phyloP scores from a whole-genome alignment of 129 eudicot genomes.

The Artemisia argyi region DNA sequence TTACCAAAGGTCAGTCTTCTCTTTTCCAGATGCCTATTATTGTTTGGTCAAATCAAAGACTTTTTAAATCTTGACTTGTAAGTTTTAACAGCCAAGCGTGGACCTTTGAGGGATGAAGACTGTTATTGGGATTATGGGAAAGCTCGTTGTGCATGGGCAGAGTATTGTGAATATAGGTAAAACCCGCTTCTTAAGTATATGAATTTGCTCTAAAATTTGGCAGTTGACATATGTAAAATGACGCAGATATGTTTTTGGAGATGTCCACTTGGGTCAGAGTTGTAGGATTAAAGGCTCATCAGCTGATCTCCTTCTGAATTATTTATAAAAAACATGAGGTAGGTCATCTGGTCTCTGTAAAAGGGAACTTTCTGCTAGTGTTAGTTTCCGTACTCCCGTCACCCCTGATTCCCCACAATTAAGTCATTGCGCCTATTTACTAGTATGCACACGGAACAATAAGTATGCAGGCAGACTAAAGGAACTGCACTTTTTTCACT shows the following conservation, averaged over 20 bases:
- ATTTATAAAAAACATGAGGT: slow-evolving; percentile 51
- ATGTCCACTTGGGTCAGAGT: slow-evolving; percentile 96
- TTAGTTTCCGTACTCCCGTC: background rate
- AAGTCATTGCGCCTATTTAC: background rate
- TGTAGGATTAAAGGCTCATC: slow-evolving; percentile 76
- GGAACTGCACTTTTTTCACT: background rate
- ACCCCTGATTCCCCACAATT: background rate
- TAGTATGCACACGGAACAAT: background rate
- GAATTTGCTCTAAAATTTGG: slow-evolving; percentile 3
- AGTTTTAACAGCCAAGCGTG: slow-evolving; percentile 68
- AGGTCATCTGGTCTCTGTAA: slow-evolving; percentile 5
- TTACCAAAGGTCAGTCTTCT: slow-evolving; percentile 63
- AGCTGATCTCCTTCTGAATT: slow-evolving; percentile 60
- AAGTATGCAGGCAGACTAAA: background rate
- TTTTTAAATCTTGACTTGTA: slow-evolving; percentile 16
- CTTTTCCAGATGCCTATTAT: slow-evolving; percentile 10
- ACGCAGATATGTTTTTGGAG: slow-evolving; percentile 79
- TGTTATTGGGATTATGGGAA: slow-evolving; percentile 96
- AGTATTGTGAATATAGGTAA: slow-evolving; percentile 93
- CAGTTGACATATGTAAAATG: slow-evolving; percentile 19
- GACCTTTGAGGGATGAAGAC: slow-evolving; percentile 92
- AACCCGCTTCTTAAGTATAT: slow-evolving; percentile 6
- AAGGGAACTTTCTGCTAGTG: background rate
- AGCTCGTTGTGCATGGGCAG: slow-evolving; percentile 96
- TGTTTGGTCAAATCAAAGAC: slow-evolving; percentile 9